Base-by-base conservation (phyloP, 345 rosid genomes). In the Murraya koenigii region DNA sequence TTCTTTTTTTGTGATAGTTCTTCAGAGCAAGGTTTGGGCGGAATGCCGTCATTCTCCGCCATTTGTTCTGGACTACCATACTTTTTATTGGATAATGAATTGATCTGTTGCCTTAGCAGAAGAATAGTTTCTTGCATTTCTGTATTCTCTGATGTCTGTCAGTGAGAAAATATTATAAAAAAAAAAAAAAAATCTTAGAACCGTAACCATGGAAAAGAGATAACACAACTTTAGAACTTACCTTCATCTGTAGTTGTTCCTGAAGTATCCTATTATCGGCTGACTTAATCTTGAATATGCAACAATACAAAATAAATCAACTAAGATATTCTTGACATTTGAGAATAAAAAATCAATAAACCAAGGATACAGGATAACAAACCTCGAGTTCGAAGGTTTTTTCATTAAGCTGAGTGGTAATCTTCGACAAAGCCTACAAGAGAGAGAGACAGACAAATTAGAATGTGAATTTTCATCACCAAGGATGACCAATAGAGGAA, bases 321-420 rank as follows among this genome's bases (percentile, higher is more conserved):
- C 32, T 81, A 71, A 77, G 66, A 52, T 58, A 39, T 47, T 41
- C 49, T 66, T 32, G 44, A 23, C 33, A 54, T 59, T 66, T 49
- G 17, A 69, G 66, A 72, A 52, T 52, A 36, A 69, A 77, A 58
- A 77, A 52, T 26, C 36, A 70, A 75, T 33, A 9, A 28, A 77
- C 55, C 9, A 72, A 69, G 71, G 38, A 78, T 70, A 71, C 20
- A 82, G 56, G 76, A 71, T 41, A 78, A 80, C 92, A 64, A 80
- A 91, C 95, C 95, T 91, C 93, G 66, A 91, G 89, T 82, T 89
- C 92, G 72, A 91, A 91, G 23, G 86, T 86, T 75, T 82, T 88
- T 81, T 91, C 90, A 52, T 91, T 88, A 20, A 89, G 83, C 85
- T 84, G 89, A 49, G 88, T 81, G 22, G 90, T 76, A 44, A 91